Evolutionary conservation across 441 rosid species (phyloP).

Genomic region (Flueggea neowawraea): DNA sequence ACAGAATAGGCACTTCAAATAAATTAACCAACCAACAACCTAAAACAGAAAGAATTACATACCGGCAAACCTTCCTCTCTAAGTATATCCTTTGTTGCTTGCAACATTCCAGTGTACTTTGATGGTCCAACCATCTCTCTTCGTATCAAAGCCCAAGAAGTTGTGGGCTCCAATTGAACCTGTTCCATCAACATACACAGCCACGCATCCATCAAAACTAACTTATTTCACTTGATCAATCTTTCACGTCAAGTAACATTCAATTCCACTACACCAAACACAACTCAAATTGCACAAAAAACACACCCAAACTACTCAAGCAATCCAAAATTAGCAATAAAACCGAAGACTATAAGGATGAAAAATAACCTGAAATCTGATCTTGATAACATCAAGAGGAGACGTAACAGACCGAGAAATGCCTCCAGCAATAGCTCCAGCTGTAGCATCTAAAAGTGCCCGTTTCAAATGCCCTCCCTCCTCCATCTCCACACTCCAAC

Average conservation of each 20-base stretch:
- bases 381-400: conserved; percentile 99
- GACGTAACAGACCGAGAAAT: conserved; percentile 88
- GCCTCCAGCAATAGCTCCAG: conserved; percentile 84
- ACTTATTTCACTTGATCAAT: too few relatives aligned
- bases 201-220: background rate
- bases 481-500: conserved; percentile 19
- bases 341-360: background rate
- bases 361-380: conserved; percentile 78
- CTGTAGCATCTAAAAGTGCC: conserved; percentile 57
- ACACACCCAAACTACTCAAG: background rate
- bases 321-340: background rate
- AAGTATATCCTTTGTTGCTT: conserved; percentile 84
- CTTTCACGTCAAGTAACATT: too few relatives aligned
- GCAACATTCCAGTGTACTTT: conserved; percentile 86
- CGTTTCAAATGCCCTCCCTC: conserved; percentile 76
- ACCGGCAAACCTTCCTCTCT: conserved; percentile 95
- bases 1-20: conserved; percentile 3
- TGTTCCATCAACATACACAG: conserved; percentile 8
- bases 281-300: background rate
- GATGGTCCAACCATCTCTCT: conserved; percentile 46
- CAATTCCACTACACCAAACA: too few relatives aligned
- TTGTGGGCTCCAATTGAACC: conserved; percentile 97
- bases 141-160: conserved; percentile 64
- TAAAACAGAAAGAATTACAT: conserved; percentile 8
- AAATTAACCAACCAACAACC: conserved; percentile 5